A percentile compares a stretch with the other conserved stretches of the same genome.
Conservation (phyloP, 106 monocot genomes). For the Triglochin maritima region DNA sequence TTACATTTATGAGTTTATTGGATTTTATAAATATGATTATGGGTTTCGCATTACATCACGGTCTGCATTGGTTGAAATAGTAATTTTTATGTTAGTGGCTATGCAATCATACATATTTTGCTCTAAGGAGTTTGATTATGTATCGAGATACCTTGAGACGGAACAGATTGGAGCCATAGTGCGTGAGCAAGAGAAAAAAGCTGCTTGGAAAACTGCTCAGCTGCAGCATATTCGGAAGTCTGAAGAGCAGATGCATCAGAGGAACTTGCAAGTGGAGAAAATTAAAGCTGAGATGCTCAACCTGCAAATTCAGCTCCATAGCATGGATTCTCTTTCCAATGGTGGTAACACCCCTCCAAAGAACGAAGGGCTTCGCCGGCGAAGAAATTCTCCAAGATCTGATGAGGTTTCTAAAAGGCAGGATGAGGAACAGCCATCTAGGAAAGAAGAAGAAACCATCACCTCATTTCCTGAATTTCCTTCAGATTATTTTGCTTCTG, state of each 20-base stretch:
- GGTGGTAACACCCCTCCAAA: constrained; percentile 23
- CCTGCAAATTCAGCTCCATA: constrained; percentile 70
- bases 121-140: constrained; percentile 78
- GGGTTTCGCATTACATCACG: constrained; percentile 90
- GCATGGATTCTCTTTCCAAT: constrained; percentile 35
- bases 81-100: constrained; percentile 91
- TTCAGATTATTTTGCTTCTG: constrained; percentile 28
- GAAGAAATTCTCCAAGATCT: constrained; percentile 18
- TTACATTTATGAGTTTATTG: constrained; percentile 87
- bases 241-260: constrained; percentile 62
- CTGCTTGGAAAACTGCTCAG: constrained; percentile 83
- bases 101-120: constrained; percentile 90
- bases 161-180: constrained; percentile 91
- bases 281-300: constrained; percentile 97
- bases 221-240: constrained; percentile 70
- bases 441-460: constrained; percentile 12
- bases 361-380: constrained; percentile 32
- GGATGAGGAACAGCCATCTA: constrained; percentile 19
- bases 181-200: constrained; percentile 88
- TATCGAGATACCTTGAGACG: constrained; percentile 89
- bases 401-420: constrained; percentile 6
- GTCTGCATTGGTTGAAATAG: constrained; percentile 89
- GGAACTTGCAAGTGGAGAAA: constrained; percentile 91
- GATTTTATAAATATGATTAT: constrained; percentile 97
- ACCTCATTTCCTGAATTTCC: constrained; percentile 18